These are phyloP conservation scores for Fusarium hostae DNA, from an alignment of 2,329 filamentous ascomycete species.

Conservation along the genomic window DNA sequence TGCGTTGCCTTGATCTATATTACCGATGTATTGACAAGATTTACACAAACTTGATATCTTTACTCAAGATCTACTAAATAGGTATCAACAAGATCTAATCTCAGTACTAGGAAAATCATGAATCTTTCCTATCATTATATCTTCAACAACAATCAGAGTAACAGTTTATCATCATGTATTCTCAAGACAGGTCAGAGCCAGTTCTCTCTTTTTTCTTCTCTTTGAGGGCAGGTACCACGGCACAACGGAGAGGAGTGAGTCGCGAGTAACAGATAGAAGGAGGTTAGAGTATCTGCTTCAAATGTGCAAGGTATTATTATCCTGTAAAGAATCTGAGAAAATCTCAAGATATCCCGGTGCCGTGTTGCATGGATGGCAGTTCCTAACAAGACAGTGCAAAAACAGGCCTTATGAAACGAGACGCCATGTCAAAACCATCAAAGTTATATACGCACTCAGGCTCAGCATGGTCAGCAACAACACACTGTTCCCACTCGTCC, in stretches of 20 bases:
- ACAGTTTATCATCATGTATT: background rate
- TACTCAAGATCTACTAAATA: background rate
- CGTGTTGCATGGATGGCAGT: background rate
- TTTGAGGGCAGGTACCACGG: too few relatives aligned
- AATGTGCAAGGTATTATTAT: background rate
- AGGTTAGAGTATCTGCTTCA: background rate
- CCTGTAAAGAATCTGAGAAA: background rate
- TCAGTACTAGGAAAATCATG: too few relatives aligned
- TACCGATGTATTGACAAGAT: background rate
- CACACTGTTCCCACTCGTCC: slow-evolving; percentile 72
- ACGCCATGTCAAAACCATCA: slow-evolving; percentile 66
- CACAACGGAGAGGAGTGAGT: background rate
- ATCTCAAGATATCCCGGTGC: background rate
- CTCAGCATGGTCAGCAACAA: slow-evolving; percentile 67
- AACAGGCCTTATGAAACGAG: slow-evolving; percentile 46
- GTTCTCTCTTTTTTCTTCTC: background rate
- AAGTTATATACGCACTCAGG: slow-evolving; percentile 65
- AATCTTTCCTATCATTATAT: too few relatives aligned
- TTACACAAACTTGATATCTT: background rate
- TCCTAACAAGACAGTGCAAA: background rate
- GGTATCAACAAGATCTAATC: background rate
- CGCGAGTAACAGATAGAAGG: background rate
- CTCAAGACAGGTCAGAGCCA: background rate
- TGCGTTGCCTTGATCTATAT: background rate
- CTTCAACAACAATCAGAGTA: background rate